Evolutionary conservation across 129 eudicot species (phyloP), one percentile per base, ranked within the genome.

Genomic region (Artemisia argyi): DNA sequence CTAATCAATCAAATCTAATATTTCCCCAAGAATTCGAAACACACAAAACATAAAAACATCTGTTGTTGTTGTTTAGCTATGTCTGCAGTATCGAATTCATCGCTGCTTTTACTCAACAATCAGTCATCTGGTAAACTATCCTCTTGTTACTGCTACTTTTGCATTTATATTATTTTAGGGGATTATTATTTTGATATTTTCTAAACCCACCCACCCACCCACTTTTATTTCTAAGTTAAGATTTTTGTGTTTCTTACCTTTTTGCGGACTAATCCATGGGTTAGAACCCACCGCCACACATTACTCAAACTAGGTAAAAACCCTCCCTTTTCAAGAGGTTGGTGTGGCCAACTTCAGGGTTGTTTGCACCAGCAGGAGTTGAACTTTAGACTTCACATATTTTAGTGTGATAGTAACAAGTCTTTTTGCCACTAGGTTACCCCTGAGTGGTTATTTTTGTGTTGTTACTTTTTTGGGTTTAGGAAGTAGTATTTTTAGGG

Each of bases 51-150:
- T 9, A 17, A 56, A 55, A 61, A 20, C 22, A 59, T 47, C 19
- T 2, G 30, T 64, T 8, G 30, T 58, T n/a, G 26, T n/a, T 54
- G 39, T 47, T 18, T 50, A 57, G 22, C 63, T 10, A 60, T 86
- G 91, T 20, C 87, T 67, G 61, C 87, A 59, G 57, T 89, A 1
- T 83, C 87, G 11, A 86, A 70, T 72, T 82, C 92, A 11, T 65
- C 78, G 24, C 48, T 72, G 12, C 76, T 84, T 55, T 22, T 84
- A 63, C 54, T 80, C 72, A 77, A 73, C n/a, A 54, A 35, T 58
- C 83, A 80, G 12, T 73, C 88, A 32, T 75, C 86, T 20, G 87
- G 88, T 88, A 79, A 22, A 24, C 28, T 24, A 1, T 18, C 60
- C 22, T 54, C 44, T 56, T 73, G 11, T 16, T n/a, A n/a, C n/a